Conservation (phyloP, 108 stramenopile species). For the Hondaea fermentalgiana region DNA sequence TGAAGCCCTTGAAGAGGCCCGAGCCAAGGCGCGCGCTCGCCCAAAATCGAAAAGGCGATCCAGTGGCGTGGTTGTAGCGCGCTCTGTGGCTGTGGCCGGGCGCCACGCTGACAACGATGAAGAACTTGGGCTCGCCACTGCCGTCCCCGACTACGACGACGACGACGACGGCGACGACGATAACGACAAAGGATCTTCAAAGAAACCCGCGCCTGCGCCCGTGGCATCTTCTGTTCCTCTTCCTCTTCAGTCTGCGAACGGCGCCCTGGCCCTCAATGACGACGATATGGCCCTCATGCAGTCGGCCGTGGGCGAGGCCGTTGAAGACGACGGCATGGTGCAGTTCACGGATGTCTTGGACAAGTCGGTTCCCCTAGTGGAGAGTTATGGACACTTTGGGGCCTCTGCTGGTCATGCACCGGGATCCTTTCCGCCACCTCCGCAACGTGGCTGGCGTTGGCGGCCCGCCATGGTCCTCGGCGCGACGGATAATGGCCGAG, state of each 20-base stretch:
- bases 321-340: background rate
- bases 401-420: too few species aligned
- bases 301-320: background rate
- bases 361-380: background rate
- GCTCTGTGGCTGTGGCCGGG: background rate
- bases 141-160: background rate
- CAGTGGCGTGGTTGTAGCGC: background rate
- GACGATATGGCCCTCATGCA: background rate
- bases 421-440: background rate
- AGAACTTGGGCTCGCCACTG: background rate
- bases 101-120: background rate
- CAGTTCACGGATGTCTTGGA: background rate
- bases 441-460: background rate
- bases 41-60: background rate
- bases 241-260: too few species aligned
- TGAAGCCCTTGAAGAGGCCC: background rate
- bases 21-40: background rate
- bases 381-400: background rate
- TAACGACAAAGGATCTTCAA: too few species aligned
- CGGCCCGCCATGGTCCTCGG: background rate
- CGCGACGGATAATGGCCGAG: background rate
- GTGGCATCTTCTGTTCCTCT: too few species aligned
- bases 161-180: background rate
- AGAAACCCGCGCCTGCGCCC: too few species aligned
- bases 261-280: background rate